Base-by-base conservation (phyloP, 139 green algal species). In the Auxenochlorella pyrenoidosa region DNA sequence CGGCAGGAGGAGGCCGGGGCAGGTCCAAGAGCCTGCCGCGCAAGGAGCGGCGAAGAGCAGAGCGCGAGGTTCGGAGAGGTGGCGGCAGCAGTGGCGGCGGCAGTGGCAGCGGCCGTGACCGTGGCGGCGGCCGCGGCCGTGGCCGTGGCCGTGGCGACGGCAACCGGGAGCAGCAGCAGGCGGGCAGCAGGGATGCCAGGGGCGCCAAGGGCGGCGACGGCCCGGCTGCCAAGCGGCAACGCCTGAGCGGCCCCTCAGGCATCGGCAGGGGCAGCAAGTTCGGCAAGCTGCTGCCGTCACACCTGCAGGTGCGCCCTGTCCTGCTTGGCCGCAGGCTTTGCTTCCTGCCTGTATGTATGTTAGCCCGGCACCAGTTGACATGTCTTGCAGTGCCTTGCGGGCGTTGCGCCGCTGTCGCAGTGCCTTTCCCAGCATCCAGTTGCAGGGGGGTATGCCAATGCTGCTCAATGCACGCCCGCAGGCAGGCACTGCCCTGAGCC, bases 21-120 rank as follows among this genome's bases (percentile, higher is more conserved):
- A 44, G 75, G 38, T 36, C 36, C 2, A 21, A 75, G 0, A 30
- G 51, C 0, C 47, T 51, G 28, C 82, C 30, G 18, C 72, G 87
- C 75, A 89, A 88, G 66, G 82, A 90, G 16, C 82, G 84, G 19
- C 87, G 83, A n/a, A 75, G 70, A 54, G 73, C 59, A 16, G 80
- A 89, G 58, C 77, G 86, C 15, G 41, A 89, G 58, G 38, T 21
- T 5, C 70, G 76, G 79, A n/a, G 44, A 5, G 66, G 66, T n/a
- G 66, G 66, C 63, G 38, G 41, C 80, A 28, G 47, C 63, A 43
- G 58, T 8, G 32, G 79, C 4, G 60, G 59, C 41, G 73, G 73
- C 73, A 24, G 43, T 43, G 32, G n/a, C 40, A 68, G 40, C 4
- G 70, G 41, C 43, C 24, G 73, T 26, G 73, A 40, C 10, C 22